phyloP scores from a whole-genome alignment of 2,329 filamentous ascomycete species.

The Lasiodiplodia citricola region DNA sequence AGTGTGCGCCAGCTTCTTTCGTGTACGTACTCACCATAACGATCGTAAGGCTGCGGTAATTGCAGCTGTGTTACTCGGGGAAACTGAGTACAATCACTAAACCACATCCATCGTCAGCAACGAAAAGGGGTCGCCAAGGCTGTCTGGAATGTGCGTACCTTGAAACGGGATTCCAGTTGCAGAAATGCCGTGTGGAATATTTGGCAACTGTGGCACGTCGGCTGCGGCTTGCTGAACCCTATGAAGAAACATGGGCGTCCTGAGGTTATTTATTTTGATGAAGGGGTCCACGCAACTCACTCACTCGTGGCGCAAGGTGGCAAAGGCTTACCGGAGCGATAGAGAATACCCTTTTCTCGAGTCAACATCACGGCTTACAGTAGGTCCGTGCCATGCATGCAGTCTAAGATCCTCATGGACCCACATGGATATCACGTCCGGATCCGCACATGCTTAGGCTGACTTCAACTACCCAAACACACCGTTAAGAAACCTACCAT shows the following conservation, averaged over 20 bases:
- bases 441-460: not conserved
- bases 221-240: not conserved
- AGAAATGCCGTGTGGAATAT: not conserved
- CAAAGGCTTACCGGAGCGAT: not conserved
- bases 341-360: not conserved
- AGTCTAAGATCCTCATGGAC: not conserved
- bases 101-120: not conserved
- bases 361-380: not conserved
- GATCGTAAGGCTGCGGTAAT: not conserved
- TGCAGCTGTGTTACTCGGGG: not conserved
- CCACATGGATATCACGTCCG: not conserved
- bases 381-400: not conserved
- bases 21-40: not conserved
- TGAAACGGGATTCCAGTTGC: not conserved
- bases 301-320: not conserved
- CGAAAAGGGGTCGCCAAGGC: not conserved
- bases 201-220: not conserved
- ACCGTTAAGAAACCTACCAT: not conserved
- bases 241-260: not conserved
- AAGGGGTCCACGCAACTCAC: not conserved
- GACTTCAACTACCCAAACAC: not conserved
- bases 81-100: not conserved
- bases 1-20: not conserved
- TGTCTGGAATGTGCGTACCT: not conserved
- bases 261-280: not conserved